Conservation (phyloP, 2,329 filamentous ascomycete species). For the Penicillium freii region DNA sequence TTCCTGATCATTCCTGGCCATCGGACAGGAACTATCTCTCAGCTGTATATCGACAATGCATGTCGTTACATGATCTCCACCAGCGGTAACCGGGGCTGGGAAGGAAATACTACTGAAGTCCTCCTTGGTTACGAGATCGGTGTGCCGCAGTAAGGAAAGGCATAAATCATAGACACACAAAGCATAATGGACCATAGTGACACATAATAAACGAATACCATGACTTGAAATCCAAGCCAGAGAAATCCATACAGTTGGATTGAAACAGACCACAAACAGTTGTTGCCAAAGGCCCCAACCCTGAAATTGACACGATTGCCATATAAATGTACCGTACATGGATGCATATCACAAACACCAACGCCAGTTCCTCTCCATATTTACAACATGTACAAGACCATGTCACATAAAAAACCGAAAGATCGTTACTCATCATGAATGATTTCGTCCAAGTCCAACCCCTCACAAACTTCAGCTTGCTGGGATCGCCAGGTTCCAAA, state of each 20-base stretch:
- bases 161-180: background rate
- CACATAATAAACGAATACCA: conserved; percentile 7
- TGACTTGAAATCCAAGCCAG: background rate
- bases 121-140: conserved; percentile 91
- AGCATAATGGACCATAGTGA: background rate
- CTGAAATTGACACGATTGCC: background rate
- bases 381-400: conserved; percentile 4
- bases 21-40: conserved; percentile 81
- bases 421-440: conserved; percentile 24
- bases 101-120: conserved; percentile 84
- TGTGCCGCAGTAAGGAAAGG: conserved; percentile 34
- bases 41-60: conserved; percentile 81
- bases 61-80: conserved; percentile 89
- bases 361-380: conserved; percentile 11
- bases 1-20: conserved; percentile 96
- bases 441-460: conserved; percentile 33
- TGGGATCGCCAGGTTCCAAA: conserved; percentile 41
- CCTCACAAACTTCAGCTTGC: conserved; percentile 38
- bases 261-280: background rate
- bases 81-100: conserved; percentile 91
- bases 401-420: background rate
- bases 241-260: background rate
- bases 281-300: background rate
- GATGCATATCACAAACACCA: background rate
- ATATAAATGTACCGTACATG: background rate